Evolutionary conservation across 208 protist species (phyloP), one percentile per base, ranked within the genome.

Genomic region (Trypanosoma scelopori): DNA sequence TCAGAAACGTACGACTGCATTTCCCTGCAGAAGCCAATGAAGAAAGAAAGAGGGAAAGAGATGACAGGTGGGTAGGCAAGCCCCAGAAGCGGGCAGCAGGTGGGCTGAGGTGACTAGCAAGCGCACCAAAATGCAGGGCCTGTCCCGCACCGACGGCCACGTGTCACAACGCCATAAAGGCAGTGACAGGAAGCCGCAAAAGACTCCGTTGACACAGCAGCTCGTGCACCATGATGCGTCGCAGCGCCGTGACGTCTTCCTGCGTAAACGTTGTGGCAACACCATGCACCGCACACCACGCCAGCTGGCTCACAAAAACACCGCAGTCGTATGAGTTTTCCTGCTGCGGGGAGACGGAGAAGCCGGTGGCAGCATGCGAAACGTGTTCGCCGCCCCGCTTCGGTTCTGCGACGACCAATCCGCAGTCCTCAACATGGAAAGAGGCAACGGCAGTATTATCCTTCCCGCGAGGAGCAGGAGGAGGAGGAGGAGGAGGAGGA

Each of bases 241-340:
- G 79, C 42, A 89, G 52, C 41, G 72, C 58, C 12, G 60, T 70
- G 5, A 89, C 64, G 25, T 74, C 65, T n/a, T 78, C 72, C 51
- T 88, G 81, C 0, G 68, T 64, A 55, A 91, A 93, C 23, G 47
- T 61, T 15, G 84, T 69, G 27, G 87, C 76, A 49, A 91, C 63
- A 22, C 76, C 79, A 15, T 91, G 53, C 12, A 78, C 79, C 5
- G 65, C 60, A 61, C 87, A 94, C 83, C 85, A 94, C 39, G 84
- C 87, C 5, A 61, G 63, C 35, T 85, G 74, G 46, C 87, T 91
- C n/a, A 94, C 87, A 76, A 90, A 94, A 15, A 91, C 81, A 58
- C 87, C 87, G 65, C 87, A 94, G 71, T 94, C 87, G 52, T 82
- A 68, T 32, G 78, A 67, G 57, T 94, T 94, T 28, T 51, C 47